Conservation (phyloP, 805 yeast genomes). For the Candida corydali region DNA sequence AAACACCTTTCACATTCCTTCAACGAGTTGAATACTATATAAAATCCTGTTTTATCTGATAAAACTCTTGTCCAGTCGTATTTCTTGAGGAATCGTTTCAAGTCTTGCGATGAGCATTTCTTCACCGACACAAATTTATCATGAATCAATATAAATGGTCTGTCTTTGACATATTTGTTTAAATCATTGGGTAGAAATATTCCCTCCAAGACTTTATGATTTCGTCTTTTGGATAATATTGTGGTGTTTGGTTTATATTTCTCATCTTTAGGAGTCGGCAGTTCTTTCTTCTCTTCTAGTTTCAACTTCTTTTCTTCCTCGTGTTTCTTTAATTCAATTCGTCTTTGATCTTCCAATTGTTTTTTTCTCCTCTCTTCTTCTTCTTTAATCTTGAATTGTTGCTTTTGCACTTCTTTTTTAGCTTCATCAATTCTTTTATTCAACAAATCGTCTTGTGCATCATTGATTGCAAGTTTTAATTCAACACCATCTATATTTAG, state of each 20-base stretch:
- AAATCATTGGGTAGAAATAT: conserved; percentile 47
- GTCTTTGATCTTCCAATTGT: conserved; percentile 13
- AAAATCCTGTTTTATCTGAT: conserved; percentile 64
- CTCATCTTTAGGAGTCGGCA: conserved; percentile 4
- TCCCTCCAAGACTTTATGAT: conserved; percentile 29
- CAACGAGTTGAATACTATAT: conserved; percentile 59
- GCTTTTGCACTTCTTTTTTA: conserved; percentile 21
- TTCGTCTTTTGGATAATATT: conserved; percentile 26
- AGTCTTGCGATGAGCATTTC: conserved; percentile 48
- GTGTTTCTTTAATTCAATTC: conserved; percentile 9
- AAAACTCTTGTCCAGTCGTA: conserved; percentile 67
- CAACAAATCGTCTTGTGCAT: conserved; percentile 35
- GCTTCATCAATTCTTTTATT: conserved; percentile 34
- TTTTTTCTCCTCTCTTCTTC: conserved; percentile 22
- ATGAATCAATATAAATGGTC: conserved; percentile 56
- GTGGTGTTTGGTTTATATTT: conserved; percentile 30
- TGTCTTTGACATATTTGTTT: conserved; percentile 44
- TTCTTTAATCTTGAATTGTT: conserved; percentile 25
- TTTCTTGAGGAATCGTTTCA: conserved; percentile 53
- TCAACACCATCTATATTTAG: conserved; percentile 50
- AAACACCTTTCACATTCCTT: conserved; percentile 59
- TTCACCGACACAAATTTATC: conserved; percentile 47
- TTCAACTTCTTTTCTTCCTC: conserved; percentile 13
- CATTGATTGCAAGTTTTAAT: conserved; percentile 52
- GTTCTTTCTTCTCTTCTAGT: conserved; percentile 6